Percentiles rank a stretch among this genome's conserved stretches.
These are phyloP conservation scores for Vitis rupestris DNA, from an alignment of 164 flowering plant genomes.

Conservation along the genomic window DNA sequence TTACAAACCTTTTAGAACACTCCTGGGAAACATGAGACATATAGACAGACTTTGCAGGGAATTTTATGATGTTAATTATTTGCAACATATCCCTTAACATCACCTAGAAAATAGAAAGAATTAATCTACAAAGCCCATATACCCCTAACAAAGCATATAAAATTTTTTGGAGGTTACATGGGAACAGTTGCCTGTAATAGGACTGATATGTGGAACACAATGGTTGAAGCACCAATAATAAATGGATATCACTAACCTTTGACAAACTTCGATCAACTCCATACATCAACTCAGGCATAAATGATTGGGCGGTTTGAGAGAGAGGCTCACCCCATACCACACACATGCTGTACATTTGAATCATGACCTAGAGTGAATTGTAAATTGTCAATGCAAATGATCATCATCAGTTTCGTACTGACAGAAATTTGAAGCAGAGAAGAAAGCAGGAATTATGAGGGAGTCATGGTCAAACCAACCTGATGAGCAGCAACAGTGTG, in stretches of 20 bases:
- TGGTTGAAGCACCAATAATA: neutral
- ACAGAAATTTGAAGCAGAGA: neutral
- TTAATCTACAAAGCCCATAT: neutral
- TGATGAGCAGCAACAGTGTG: slow-evolving; percentile 75
- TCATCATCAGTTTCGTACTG: neutral
- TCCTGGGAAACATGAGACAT: no score
- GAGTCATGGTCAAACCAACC: slow-evolving; percentile 31
- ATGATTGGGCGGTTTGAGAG: slow-evolving; percentile 97
- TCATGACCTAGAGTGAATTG: slow-evolving; percentile 61
- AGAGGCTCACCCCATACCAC: slow-evolving; percentile 95
- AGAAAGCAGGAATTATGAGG: neutral
- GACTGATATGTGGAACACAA: no score
- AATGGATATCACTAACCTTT: slow-evolving; percentile 51
- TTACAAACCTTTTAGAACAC: neutral
- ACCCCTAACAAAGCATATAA: no score
- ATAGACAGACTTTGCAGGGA: no score
- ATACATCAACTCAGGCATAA: slow-evolving; percentile 92
- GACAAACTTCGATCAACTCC: slow-evolving; percentile 63
- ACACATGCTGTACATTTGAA: slow-evolving; percentile 71
- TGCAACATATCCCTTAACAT: no score
- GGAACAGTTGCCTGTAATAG: no score
- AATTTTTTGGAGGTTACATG: no score
- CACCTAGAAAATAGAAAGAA: neutral
- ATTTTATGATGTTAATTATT: no score
- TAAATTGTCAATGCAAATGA: neutral